Base-by-base conservation (phyloP, 2,329 filamentous ascomycete species). In the Penicillium sp. region DNA sequence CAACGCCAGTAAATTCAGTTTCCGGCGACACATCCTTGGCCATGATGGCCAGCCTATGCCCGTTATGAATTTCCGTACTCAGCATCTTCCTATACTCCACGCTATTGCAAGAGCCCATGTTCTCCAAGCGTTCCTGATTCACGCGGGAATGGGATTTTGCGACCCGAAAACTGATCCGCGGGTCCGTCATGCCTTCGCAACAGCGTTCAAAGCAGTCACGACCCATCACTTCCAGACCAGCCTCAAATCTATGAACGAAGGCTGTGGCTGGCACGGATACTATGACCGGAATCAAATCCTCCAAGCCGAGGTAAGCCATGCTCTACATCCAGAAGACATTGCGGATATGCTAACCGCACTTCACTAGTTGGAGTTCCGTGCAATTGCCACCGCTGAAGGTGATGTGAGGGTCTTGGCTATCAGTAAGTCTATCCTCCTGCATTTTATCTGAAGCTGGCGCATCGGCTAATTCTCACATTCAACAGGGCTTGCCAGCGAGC, bases 51-150 rank as follows among this genome's bases (percentile, higher is more conserved):
- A 56, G n/a, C 55, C 53, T 6, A 50, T 55, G 25, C 55, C 67
- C 0, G 59, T 70, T 10, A 64, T 70, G 3, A 37, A 49, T 0
- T 67, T 70, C 45, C 61, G 67, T 10, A 69, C 67, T 1, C 67
- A 70, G 39, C 67, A 70, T 13, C 57, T 58, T 1, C 67, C 67
- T 0, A 67, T 69, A 11, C 42, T 69, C 16, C 65, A 69, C 44
- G 54, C 63, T 1, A 35, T 69, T 3, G 65, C 66, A 0, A 61
- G 62, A 21, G 50, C 54, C 6, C 50, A 57, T 25, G 66, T 68
- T 7, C 56, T 67, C 5, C 57, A 66, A 3, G 53, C 64, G 14
- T 53, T 48, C 9, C 16, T 31, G 4, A 29, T 29, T 23, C 27
- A 21, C 11, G 45, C 45, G 2, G 27, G 25, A 8, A 31, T 13